Conservation (phyloP, 2,329 filamentous ascomycete genomes). For the Xylariaceae sp. region DNA sequence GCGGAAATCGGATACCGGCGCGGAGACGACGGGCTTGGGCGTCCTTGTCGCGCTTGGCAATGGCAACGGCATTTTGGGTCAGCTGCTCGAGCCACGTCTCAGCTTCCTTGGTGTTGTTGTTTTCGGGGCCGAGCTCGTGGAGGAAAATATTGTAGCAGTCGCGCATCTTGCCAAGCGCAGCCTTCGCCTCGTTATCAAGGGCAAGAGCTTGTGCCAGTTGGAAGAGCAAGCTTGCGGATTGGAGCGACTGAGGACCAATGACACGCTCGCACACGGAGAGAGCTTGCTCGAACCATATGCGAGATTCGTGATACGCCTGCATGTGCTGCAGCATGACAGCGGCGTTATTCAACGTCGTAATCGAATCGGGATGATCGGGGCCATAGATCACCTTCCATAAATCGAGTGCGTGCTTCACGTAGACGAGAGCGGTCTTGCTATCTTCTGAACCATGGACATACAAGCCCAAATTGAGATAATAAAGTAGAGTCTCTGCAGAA, state of each 20-base stretch:
- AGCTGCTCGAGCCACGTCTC: constrained; percentile 96
- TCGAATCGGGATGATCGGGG: constrained; percentile 90
- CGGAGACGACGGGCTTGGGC: constrained; percentile 76
- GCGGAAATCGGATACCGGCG: constrained; percentile 71
- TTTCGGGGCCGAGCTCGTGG: constrained; percentile 80
- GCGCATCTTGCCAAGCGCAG: constrained; percentile 89
- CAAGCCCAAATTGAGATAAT: constrained; percentile 93
- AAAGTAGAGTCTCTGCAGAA: constrained; percentile 89
- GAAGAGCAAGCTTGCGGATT: constrained; percentile 93
- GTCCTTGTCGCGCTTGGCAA: constrained; percentile 93
- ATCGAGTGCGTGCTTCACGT: constrained; percentile 90
- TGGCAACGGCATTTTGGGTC: constrained; percentile 91
- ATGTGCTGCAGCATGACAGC: constrained; percentile 97
- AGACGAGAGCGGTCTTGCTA: constrained; percentile 83
- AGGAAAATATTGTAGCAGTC: constrained; percentile 98
- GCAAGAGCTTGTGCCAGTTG: constrained; percentile 95
- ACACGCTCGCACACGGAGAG: constrained; percentile 87
- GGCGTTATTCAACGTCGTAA: constrained; percentile 98
- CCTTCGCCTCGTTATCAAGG: constrained; percentile 93
- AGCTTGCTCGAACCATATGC: constrained; percentile 95
- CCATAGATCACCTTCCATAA: constrained; percentile 98
- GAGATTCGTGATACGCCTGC: constrained; percentile 92
- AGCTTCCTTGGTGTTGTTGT: constrained; percentile 98
- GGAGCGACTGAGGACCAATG: constrained; percentile 88
- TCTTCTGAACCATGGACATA: constrained; percentile 94